Evolutionary conservation across 1,284 basidiomycete genomes (phyloP).

Genomic region (Leccinum pachyderme): DNA sequence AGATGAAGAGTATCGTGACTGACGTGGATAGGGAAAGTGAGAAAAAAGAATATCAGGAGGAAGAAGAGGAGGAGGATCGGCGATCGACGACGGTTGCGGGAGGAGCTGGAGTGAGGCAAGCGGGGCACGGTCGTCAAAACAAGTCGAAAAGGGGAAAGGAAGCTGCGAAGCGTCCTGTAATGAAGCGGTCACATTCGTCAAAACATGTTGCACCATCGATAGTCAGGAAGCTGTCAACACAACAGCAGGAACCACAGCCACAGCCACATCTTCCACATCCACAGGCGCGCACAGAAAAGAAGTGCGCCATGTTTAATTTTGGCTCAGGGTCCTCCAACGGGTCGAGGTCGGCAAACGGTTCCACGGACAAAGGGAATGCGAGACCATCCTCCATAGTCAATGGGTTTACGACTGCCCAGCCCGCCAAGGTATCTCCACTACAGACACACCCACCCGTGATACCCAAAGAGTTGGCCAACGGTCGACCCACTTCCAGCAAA

Average conservation of each 20-base stretch:
- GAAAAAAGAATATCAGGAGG: slow-evolving; percentile 16
- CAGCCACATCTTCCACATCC: neutral
- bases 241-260: slow-evolving; percentile 10
- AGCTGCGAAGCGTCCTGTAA: slow-evolving; percentile 22
- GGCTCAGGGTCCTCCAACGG: slow-evolving; percentile 57
- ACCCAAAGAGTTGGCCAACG: slow-evolving; percentile 16
- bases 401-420: slow-evolving; percentile 16
- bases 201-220: slow-evolving; percentile 30
- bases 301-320: slow-evolving; percentile 49
- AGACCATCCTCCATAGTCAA: slow-evolving; percentile 8
- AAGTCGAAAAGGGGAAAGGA: slow-evolving; percentile 37
- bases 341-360: slow-evolving; percentile 36
- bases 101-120: slow-evolving; percentile 9
- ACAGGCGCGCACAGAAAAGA: slow-evolving; percentile 22
- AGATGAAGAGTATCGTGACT: slow-evolving; percentile 30
- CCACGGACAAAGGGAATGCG: slow-evolving; percentile 15
- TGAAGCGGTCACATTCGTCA: slow-evolving; percentile 31
- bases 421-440: slow-evolving; percentile 9
- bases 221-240: slow-evolving; percentile 27
- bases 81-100: slow-evolving; percentile 19
- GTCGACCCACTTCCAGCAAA: slow-evolving; percentile 1
- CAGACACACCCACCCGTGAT: slow-evolving; percentile 19
- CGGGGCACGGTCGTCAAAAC: slow-evolving; percentile 10
- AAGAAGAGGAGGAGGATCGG: slow-evolving; percentile 23
- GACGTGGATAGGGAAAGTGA: slow-evolving; percentile 23